These are phyloP conservation scores for Sporothrix brunneoviolacea DNA, from an alignment of 2,329 filamentous ascomycete species.

Conservation along the genomic window DNA sequence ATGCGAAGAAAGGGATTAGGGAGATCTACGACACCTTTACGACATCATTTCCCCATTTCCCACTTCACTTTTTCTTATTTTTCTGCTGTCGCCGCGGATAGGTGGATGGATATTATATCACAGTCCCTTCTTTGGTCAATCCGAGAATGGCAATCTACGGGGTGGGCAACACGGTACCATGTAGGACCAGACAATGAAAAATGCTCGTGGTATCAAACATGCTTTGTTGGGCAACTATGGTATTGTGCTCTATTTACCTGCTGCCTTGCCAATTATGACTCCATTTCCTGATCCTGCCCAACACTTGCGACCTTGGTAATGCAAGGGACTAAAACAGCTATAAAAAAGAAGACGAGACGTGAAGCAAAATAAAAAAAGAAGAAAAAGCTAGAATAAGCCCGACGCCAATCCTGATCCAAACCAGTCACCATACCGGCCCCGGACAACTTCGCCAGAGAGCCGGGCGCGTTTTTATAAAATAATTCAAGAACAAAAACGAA, in stretches of 20 bases:
- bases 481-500: background rate
- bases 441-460: no score
- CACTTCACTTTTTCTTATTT: slow-evolving; percentile 1
- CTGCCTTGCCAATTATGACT: background rate
- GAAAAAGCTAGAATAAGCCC: background rate
- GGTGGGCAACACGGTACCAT: background rate
- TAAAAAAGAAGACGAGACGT: background rate
- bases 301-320: background rate
- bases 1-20: background rate
- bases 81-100: slow-evolving; percentile 4
- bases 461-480: no score
- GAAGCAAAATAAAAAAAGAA: background rate
- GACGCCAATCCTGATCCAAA: background rate
- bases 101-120: slow-evolving; percentile 9
- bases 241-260: no score
- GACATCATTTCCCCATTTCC: background rate
- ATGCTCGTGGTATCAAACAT: background rate
- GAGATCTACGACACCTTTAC: background rate
- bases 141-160: background rate
- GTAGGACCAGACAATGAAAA: background rate
- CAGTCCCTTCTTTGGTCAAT: background rate
- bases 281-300: background rate
- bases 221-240: no score
- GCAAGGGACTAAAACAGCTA: background rate
- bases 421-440: background rate